Base-by-base conservation (phyloP, 805 yeast genomes). In the Kazachstania psychrophila region DNA sequence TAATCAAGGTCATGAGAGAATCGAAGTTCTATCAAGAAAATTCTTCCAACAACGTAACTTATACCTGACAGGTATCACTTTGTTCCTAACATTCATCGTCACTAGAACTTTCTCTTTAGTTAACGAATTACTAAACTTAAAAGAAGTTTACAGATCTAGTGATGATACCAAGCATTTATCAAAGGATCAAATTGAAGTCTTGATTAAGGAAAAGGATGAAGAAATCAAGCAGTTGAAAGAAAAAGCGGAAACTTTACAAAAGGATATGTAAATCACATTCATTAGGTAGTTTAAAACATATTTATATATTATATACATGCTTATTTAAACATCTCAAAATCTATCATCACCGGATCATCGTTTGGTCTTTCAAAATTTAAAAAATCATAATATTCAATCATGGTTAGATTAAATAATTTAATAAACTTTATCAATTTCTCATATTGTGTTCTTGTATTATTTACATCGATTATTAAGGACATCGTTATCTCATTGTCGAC, bases 1-100 rank as follows among this genome's bases (percentile, higher is more conserved):
- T 15, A 32, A 16, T 16, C 39, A 20, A 13, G 54, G 62, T 32
- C 62, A 60, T 41, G 89, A 83, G 49, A 70, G 95, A 41, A 65
- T 86, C 15, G 97, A 92, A 54, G 69, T 83, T 38, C 87, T 82
- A 60, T 92, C 96, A 16, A 75, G 96, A 61, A 74, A 87, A 54
- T 92, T 92, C 62, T 88, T 88, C 56, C 86, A 96, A 15, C 98
- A 92, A 66, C 77, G 99, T 66, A 92, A 92, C 68, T 76, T 87
- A 79, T 92, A 92, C 52, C 70, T 92, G 34, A 86, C 96, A 48
- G 99, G 99, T 1, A 86, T 88, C 63, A 87, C 97, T 2, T 72
- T 92, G 58, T 92, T 92, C 59, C 68, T 92, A 52, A 83, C 95
- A 2, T 69, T 88, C 54, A 80, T 86, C 36, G 76, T 88, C 47